Conservation (phyloP, 2,329 filamentous ascomycete species). For the Orbilia brochopaga region DNA sequence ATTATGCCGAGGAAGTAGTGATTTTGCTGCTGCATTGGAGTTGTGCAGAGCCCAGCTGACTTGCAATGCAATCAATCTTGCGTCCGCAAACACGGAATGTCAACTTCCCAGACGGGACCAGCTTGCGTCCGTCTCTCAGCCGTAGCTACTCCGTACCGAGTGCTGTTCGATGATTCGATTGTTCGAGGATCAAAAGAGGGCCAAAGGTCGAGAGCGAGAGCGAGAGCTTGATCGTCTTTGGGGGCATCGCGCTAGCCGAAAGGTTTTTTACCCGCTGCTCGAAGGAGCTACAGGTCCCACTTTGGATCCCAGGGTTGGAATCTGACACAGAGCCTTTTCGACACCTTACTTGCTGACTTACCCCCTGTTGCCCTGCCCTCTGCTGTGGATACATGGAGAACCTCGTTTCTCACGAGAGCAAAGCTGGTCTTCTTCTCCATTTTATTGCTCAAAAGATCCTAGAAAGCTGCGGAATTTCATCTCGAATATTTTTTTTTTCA, state of each 20-base stretch:
- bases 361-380: slow-evolving; percentile 48
- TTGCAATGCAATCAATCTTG: too few species aligned
- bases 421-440: slow-evolving; percentile 32
- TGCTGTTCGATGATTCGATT: too few species aligned
- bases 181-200: not conserved
- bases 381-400: slow-evolving; percentile 43
- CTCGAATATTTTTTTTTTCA: slow-evolving; percentile 35
- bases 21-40: not conserved
- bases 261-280: slow-evolving; percentile 48
- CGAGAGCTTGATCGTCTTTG: not conserved
- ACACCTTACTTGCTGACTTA: slow-evolving; percentile 12
- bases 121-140: too few species aligned
- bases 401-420: slow-evolving; percentile 15
- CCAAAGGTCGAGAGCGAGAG: not conserved
- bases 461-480: slow-evolving; percentile 21
- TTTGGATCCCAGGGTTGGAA: slow-evolving; percentile 41
- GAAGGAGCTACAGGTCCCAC: slow-evolving; percentile 43
- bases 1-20: not conserved
- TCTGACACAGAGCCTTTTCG: slow-evolving; percentile 51
- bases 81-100: too few species aligned
- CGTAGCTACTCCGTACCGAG: too few species aligned
- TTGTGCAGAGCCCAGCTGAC: too few species aligned
- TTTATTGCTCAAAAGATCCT: slow-evolving; percentile 50
- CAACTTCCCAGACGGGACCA: too few species aligned
- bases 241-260: slow-evolving; percentile 23